Conservation (phyloP, 2,329 filamentous ascomycete genomes). For the Penicillium italicum region DNA sequence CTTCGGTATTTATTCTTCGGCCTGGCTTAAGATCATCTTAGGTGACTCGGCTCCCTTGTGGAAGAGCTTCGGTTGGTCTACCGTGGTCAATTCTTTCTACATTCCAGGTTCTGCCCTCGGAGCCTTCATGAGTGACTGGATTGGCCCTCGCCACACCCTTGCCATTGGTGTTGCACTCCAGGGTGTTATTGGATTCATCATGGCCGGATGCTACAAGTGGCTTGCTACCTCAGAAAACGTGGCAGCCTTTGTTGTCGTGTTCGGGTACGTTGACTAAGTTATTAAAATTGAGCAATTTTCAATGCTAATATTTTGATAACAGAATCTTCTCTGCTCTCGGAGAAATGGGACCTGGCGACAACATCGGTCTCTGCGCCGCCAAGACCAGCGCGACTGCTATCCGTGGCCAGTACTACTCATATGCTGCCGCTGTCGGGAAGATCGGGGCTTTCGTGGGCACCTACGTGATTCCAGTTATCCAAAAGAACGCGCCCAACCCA, state of each 20-base stretch:
- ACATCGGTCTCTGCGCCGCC: conserved; percentile 80
- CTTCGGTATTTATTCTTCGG: conserved; percentile 79
- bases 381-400: conserved; percentile 87
- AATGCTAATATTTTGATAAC: background rate
- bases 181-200: conserved; percentile 78
- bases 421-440: conserved; percentile 47
- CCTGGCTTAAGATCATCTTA: conserved; percentile 58
- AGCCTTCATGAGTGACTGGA: conserved; percentile 70
- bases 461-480: conserved; percentile 73
- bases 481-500: conserved; percentile 52
- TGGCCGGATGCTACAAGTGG: conserved; percentile 72
- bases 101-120: conserved; percentile 77
- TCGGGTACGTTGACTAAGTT: conserved; percentile 48
- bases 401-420: conserved; percentile 68
- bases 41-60: conserved; percentile 61
- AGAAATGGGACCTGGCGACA: conserved; percentile 83
- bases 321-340: conserved; percentile 71
- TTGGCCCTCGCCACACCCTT: conserved; percentile 74
- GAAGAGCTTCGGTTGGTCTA: conserved; percentile 82
- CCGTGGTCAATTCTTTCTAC: conserved; percentile 83
- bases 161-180: conserved; percentile 68
- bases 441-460: conserved; percentile 74
- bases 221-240: conserved; percentile 66
- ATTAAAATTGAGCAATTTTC: background rate
- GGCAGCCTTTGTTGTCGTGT: conserved; percentile 73